A percentile compares a stretch with the other conserved stretches of the same genome.
phyloP scores from a whole-genome alignment of 164 flowering plant genomes.

The Vitis labrusca region DNA sequence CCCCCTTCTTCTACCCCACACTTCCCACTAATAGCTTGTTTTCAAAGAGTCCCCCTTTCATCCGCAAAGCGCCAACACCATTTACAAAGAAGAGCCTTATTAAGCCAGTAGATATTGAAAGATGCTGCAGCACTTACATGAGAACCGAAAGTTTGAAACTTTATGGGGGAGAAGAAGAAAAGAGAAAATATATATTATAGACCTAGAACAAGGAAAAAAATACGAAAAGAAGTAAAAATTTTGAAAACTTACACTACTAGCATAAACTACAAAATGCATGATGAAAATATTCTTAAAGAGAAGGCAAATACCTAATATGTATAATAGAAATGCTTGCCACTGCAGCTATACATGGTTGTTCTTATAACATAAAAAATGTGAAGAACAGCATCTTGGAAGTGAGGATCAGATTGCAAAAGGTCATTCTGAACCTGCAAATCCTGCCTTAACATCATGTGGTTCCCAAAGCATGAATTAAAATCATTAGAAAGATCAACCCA shows the following conservation, averaged over 20 bases:
- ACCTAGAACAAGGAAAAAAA: no score
- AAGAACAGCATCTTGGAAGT: constrained; percentile 82
- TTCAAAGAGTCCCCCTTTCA: no score
- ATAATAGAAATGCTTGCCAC: constrained; percentile 82
- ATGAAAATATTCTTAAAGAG: background rate
- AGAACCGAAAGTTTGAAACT: background rate
- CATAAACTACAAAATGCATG: background rate
- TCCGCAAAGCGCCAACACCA: no score
- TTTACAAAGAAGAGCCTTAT: no score
- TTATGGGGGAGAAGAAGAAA: no score
- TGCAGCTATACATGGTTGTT: constrained; percentile 81
- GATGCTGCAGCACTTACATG: constrained; percentile 68
- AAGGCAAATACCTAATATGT: constrained; percentile 66
- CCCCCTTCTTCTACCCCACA: no score
- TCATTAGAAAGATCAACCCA: constrained; percentile 93
- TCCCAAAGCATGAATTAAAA: constrained; percentile 91
- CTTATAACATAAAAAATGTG: constrained; percentile 83
- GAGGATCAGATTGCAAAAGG: constrained; percentile 72
- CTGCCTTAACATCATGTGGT: constrained; percentile 70
- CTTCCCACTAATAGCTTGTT: no score
- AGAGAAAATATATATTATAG: no score
- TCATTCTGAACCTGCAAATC: constrained; percentile 80
- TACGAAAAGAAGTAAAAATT: no score
- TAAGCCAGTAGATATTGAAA: constrained; percentile 31
- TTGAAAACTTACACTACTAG: no score